Conservation (phyloP, 768 basidiomycete genomes). For the Pulveroboletus sp. region DNA sequence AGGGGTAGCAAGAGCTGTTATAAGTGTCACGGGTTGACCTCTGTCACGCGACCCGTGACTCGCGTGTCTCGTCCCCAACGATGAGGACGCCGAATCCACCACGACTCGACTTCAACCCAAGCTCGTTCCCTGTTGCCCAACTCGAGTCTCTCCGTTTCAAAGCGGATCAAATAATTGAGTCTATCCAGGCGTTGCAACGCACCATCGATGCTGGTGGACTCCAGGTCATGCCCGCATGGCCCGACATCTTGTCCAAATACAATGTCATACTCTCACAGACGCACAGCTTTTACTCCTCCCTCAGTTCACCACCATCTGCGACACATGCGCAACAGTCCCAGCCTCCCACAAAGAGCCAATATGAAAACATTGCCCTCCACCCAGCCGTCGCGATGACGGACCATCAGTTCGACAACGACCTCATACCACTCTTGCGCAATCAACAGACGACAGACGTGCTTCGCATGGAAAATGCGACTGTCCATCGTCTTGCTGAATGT, state of each 20-base stretch:
- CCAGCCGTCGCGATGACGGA: conserved; percentile 56
- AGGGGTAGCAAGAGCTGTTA: neutral
- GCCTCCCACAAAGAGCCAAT: conserved; percentile 31
- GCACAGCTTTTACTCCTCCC: conserved; percentile 65
- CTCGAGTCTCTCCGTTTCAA: conserved; percentile 77
- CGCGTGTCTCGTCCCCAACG: neutral
- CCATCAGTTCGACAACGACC: conserved; percentile 63
- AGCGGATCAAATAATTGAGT: conserved; percentile 74
- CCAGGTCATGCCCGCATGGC: conserved; percentile 73
- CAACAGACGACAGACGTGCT: conserved; percentile 78
- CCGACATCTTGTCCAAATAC: conserved; percentile 83
- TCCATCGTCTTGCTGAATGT: conserved; percentile 62
- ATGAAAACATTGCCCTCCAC: conserved; percentile 66
- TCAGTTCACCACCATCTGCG: conserved; percentile 38
- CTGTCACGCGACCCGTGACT: conserved; percentile 17
- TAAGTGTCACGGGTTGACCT: conserved; percentile 13
- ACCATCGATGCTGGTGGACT: conserved; percentile 57
- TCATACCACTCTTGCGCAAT: conserved; percentile 71
- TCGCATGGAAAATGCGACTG: conserved; percentile 64
- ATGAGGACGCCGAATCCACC: neutral
- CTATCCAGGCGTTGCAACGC: conserved; percentile 58
- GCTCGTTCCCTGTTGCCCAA: conserved; percentile 55
- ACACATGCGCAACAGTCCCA: conserved; percentile 13
- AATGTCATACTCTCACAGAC: conserved; percentile 80
- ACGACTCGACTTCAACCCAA: conserved; percentile 23